Evolutionary conservation across 208 protist genomes (phyloP), one percentile per base, ranked within the genome.

Genomic region (Leishmania braziliensis): DNA sequence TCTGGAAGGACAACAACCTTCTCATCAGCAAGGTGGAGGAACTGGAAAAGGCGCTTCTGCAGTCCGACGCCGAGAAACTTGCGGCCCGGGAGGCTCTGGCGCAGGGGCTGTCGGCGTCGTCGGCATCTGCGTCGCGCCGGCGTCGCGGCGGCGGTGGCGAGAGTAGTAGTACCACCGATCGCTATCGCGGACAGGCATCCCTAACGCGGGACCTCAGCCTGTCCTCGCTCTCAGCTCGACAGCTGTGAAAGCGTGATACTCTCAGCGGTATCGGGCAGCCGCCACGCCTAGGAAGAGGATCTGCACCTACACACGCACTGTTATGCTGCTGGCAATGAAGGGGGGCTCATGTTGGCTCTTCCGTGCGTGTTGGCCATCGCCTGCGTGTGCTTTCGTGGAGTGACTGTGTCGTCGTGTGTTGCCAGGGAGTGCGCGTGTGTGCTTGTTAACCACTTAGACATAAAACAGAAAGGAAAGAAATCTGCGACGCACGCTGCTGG

Each of bases 41-140:
- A 18, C 87, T 96, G 8, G 78, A 91, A 77, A 83, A 88, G 70
- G 93, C 89, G 16, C 84, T 96, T 39, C 81, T 85, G 68, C 83
- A 87, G 83, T 83, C 89, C 14, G 89, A 95, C 74, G 83, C 83
- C 69, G 90, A 94, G 78, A 89, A 92, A 58, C 84, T 83, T n/a
- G 86, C 86, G 68, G 92, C 89, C 20, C 84, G 88, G 33, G 85
- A 88, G 56, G 89, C 90, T 1, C 87, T 96, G 48, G 84, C 88
- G 16, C 90, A 95, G 50, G 92, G 90, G n/a, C 81, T 89, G 58
- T 81, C 76, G 12, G 72, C 80, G 0, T 86, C 86, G 9, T 82
- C 81, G 36, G 65, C 68, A 14, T 74, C 75, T 8, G 66, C 51
- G 20, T 46, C 75, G 1, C 80, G 81, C 14, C 77, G 77, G 26